Base-by-base conservation (phyloP, 2,329 filamentous ascomycete genomes). In the Pezicula neosporulosa region DNA sequence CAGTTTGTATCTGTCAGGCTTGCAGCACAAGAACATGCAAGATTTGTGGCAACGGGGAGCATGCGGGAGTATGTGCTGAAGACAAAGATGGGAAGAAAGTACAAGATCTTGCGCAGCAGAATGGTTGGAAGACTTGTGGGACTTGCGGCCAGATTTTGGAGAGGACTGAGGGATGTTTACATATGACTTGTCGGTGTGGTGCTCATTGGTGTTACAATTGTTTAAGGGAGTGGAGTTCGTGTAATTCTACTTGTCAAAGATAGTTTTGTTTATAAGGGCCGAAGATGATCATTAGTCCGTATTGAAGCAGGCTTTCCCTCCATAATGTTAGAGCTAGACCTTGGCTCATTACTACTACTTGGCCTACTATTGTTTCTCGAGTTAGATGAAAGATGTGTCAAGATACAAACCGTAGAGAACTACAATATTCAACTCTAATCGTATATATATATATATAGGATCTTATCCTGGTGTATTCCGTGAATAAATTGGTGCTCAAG, bases 181-280 rank as follows among this genome's bases (percentile, higher is more conserved):
- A 66, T 47, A 66, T 66, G 58, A 65, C 56, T 10, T 66, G 62
- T 54, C 52, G 51, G 18, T 66, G 63, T 55, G 39, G 55, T 16
- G 44, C 50, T 15, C 53, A 64, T 19, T 65, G 61, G 59, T 66
- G 62, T 48, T 66, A 63, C 52, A 57, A 50, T 16, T 66, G 62
- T 54, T 47, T 53, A 39, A 48, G 53, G 24, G 53, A 59, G 15
- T 61, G 58, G 59, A 45, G 36, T 12, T 37, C 45, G 4, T 61
- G 58, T 52, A 53, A 49, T 6, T 54, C 50, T 51, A 53, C 51
- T 42, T 60, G 56, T 50, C 24, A 24, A 24, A 4, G 24, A 24
- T 24, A 24, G 24, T 24, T 24, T 6, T 24, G 24, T 24, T 24
- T 24, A 4, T 24, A 24, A 6, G 24, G 24, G 7, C 5, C 24